phyloP scores from a whole-genome alignment of 345 rosid genomes.

The Citropsis articulata region DNA sequence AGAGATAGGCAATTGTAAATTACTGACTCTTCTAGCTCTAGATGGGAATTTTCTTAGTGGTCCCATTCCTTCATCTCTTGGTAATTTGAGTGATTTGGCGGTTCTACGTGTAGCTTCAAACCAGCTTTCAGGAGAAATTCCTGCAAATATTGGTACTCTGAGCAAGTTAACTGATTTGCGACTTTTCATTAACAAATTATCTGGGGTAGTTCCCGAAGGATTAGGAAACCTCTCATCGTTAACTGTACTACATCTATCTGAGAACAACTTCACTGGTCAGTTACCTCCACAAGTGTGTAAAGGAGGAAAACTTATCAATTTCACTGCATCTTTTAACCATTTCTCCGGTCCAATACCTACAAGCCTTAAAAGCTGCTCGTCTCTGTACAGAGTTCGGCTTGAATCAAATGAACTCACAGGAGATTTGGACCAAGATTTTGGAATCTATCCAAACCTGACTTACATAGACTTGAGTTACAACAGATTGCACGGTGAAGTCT shows the following conservation, averaged over 20 bases:
- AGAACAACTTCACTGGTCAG: constrained; percentile 27
- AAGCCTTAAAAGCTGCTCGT: constrained; percentile 25
- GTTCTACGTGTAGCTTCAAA: constrained; percentile 9
- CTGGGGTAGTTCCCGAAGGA: constrained; percentile 26
- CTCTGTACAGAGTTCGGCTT: constrained; percentile 28
- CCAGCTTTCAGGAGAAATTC: constrained; percentile 22
- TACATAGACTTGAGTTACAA: constrained; percentile 36
- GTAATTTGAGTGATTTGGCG: constrained; percentile 17
- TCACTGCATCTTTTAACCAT: constrained; percentile 24
- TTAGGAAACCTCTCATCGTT: constrained; percentile 25
- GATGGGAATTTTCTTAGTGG: constrained; percentile 7
- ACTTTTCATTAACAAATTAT: constrained; percentile 14
- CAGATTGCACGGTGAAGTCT: constrained; percentile 23
- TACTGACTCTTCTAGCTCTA: constrained; percentile 4
- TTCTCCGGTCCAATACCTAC: constrained; percentile 30
- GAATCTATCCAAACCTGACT: constrained; percentile 31
- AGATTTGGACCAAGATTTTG: constrained; percentile 17
- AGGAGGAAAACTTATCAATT: constrained; percentile 23
- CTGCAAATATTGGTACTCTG: constrained; percentile 8
- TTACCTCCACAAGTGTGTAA: constrained; percentile 26
- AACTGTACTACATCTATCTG: constrained; percentile 17
- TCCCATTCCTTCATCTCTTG: constrained; percentile 14
- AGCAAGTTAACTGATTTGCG: constrained; percentile 19
- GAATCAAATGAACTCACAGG: constrained; percentile 32
- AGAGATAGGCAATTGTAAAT: constrained; percentile 13